Evolutionary conservation across 495 filamentous ascomycete genomes (phyloP), one percentile per base, ranked within the genome.

Genomic region (Xylaria intraflava): DNA sequence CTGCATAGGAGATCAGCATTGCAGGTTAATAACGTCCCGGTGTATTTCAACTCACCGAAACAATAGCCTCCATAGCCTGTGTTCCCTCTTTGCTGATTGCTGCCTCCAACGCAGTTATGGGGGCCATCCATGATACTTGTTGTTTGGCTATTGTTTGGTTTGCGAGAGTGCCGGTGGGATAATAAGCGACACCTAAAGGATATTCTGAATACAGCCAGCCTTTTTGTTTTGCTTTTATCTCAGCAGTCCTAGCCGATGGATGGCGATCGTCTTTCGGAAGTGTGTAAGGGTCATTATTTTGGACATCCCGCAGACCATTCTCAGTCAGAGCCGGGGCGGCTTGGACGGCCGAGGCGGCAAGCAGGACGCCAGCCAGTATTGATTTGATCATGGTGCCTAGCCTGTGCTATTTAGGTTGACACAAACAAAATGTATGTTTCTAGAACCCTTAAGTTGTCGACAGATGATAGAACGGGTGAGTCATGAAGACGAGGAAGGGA

Each of bases 1-100:
- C 63, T 68, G 58, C 24, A 43, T 20, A 16, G 19, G 12, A 33
- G 17, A n/a, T 50, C 43, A 51, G 49, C 16, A 5, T 33, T 11
- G 23, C 7, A 3, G 10, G 17, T 16, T 9, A 10, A 41, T 7
- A 10, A 51, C 1, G 1, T 42, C 17, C 6, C n/a, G 17, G 14
- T 4, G 11, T 7, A 10, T 7, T 14, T 14, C 6, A 24, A 51
- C 49, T 30, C 43, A 51, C 49, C 17, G 49, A 14, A 4, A 42
- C 31, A 27, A 51, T 51, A 3, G 39, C 39, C 12, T 40, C 49
- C 3, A 51, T 17, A 24, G 49, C 49, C 4, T 30, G 31, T 31
- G 49, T 36, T 19, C 38, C 33, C 35, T 51, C 49, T 10, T 17
- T 29, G 11, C 9, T 6, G 20, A 38, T 51, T 6, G 39, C 9